These are phyloP conservation scores for Zelonia costaricensis DNA, from an alignment of 208 protist species.

Conservation along the genomic window DNA sequence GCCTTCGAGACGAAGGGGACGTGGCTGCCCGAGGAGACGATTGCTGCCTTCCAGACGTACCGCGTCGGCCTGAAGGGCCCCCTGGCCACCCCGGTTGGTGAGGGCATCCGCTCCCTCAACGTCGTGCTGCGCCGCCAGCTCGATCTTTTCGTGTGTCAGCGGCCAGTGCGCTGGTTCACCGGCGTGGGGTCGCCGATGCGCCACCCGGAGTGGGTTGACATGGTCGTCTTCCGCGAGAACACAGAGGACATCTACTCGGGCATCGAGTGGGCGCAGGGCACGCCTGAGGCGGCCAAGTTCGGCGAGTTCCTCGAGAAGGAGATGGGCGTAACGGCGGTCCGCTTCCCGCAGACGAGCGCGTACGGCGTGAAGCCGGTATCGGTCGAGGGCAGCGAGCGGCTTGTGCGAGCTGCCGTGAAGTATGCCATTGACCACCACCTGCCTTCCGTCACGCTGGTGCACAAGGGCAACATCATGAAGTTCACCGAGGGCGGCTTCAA, in stretches of 20 bases:
- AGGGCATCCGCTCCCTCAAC: conserved; percentile 56
- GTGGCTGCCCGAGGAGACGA: conserved; percentile 41
- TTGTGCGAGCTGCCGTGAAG: conserved; percentile 48
- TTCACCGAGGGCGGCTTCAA: conserved; percentile 54
- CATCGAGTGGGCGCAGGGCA: conserved; percentile 48
- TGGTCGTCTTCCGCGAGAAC: conserved; percentile 63
- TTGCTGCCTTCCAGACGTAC: conserved; percentile 37
- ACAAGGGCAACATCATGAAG: conserved; percentile 75
- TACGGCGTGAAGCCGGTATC: conserved; percentile 59
- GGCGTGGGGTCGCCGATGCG: conserved; percentile 41
- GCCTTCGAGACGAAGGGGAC: conserved; percentile 18
- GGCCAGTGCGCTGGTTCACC: conserved; percentile 48
- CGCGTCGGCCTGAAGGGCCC: conserved; percentile 46
- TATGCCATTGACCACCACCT: conserved; percentile 44
- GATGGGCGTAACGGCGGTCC: conserved; percentile 41
- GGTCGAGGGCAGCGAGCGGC: conserved; percentile 47
- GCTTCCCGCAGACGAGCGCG: conserved; percentile 39
- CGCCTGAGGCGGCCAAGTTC: conserved; percentile 37
- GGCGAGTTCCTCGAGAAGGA: conserved; percentile 29
- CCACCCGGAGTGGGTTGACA: conserved; percentile 57
- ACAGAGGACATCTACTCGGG: conserved; percentile 63
- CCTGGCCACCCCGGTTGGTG: conserved; percentile 43
- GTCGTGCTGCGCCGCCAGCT: conserved; percentile 50
- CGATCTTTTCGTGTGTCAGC: conserved; percentile 53
- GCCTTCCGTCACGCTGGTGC: conserved; percentile 52